phyloP scores from a whole-genome alignment of 306 rosid species.

The Trifolium fragiferum region DNA sequence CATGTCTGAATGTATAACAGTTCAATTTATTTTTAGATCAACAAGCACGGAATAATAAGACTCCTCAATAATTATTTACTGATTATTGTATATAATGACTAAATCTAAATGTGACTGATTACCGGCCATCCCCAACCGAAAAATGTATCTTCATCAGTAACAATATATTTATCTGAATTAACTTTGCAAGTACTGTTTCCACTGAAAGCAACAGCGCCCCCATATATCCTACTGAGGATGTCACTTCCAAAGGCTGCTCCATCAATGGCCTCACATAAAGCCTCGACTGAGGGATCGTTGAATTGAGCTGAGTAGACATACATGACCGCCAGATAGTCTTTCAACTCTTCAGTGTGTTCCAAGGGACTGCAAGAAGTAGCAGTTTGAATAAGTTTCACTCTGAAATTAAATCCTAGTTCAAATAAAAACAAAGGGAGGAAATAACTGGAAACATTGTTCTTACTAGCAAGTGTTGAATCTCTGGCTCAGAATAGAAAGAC shows the following conservation, averaged over 20 bases:
- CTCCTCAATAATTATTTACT: background rate
- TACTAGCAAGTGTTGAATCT: constrained; percentile 18
- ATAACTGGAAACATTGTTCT: background rate
- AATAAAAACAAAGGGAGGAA: background rate
- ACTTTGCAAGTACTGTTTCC: background rate
- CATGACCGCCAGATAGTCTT: accelerated
- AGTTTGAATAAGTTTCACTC: background rate
- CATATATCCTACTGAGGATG: background rate
- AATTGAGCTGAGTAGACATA: background rate
- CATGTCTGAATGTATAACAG: background rate
- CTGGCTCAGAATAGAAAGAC: background rate
- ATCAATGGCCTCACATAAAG: background rate
- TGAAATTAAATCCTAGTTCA: background rate
- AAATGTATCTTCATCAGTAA: background rate
- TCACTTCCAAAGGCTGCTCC: constrained; percentile 5
- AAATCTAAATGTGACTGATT: background rate
- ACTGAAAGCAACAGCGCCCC: background rate
- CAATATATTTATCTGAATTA: background rate
- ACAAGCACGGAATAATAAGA: background rate
- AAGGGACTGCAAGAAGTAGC: background rate
- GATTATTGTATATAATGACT: background rate
- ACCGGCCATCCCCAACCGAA: background rate
- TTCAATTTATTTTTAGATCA: background rate
- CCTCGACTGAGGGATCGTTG: accelerated
- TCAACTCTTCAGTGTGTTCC: background rate